Evolutionary conservation across 305 asterid genomes (phyloP).

Genomic region (Stenogyne calaminthoides): DNA sequence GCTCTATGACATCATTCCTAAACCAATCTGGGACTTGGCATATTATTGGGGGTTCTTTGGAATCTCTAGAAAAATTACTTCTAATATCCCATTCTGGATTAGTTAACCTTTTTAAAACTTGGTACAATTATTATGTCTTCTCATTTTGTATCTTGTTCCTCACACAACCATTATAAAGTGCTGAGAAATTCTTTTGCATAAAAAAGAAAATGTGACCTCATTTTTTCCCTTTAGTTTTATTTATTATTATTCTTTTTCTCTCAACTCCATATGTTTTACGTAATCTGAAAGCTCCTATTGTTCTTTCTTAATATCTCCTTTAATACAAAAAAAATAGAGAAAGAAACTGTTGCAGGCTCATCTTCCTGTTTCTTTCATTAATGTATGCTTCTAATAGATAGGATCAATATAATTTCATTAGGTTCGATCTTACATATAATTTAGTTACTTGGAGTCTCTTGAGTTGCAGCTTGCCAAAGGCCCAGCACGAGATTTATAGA

Average conservation of each 20-base stretch:
- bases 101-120: constrained; percentile 13
- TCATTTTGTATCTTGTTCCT: constrained; percentile 2
- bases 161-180: constrained; percentile 11
- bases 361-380: constrained; percentile 4
- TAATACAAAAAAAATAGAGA: not conserved
- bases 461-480: constrained; percentile 13
- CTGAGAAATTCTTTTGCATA: constrained; percentile 5
- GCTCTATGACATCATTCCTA: constrained; percentile 3
- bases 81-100: constrained; percentile 5
- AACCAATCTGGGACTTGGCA: constrained; percentile 10
- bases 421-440: not conserved
- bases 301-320: constrained; percentile 5
- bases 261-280: not conserved
- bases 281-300: not conserved
- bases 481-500: constrained; percentile 1
- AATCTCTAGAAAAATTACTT: constrained; percentile 9
- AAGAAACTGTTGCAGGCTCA: not conserved
- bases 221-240: not conserved
- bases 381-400: not conserved
- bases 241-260: not conserved
- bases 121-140: not conserved
- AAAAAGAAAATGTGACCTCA: not conserved
- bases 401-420: not conserved
- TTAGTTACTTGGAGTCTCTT: not conserved
- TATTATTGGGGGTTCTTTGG: constrained; percentile 11